Evolutionary conservation across 1,139 yeast genomes (phyloP).

Genomic region (Suhomyces ambrosiae): DNA sequence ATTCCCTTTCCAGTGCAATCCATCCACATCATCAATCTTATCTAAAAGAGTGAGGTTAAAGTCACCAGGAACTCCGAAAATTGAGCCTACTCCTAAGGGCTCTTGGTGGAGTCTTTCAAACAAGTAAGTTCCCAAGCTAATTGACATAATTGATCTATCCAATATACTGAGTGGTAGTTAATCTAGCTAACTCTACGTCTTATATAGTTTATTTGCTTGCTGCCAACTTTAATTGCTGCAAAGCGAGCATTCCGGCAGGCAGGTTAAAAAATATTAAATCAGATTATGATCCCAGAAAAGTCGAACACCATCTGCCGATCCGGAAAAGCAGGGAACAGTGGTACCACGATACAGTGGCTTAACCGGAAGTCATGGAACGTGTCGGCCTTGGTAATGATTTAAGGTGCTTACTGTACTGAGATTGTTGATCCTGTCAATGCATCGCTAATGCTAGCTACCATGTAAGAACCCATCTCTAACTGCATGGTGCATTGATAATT

Average conservation of each 20-base stretch:
- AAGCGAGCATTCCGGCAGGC: too few relatives aligned
- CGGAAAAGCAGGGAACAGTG: neutral
- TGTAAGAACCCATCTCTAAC: too few relatives aligned
- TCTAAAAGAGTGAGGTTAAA: slow-evolving; percentile 48
- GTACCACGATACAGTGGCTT: neutral
- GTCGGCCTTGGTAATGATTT: too few relatives aligned
- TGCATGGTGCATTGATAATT: too few relatives aligned
- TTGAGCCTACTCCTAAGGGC: slow-evolving; percentile 35
- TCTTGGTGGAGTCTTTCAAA: slow-evolving; percentile 45
- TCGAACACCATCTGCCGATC: neutral
- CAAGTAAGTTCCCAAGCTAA: slow-evolving; percentile 44
- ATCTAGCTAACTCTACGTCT: neutral
- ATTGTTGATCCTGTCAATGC: too few relatives aligned
- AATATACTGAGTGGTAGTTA: neutral
- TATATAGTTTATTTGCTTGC: neutral
- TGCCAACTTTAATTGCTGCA: neutral
- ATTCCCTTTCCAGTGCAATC: slow-evolving; percentile 60
- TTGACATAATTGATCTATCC: too few relatives aligned
- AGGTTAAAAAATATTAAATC: too few relatives aligned
- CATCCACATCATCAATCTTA: slow-evolving; percentile 61
- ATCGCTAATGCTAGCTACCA: too few relatives aligned
- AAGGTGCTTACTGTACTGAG: too few relatives aligned
- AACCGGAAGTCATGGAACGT: neutral
- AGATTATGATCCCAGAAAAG: too few relatives aligned
- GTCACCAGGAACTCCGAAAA: slow-evolving; percentile 57